Evolutionary conservation across 345 rosid species (phyloP).

Genomic region (Nasturtium officinale): DNA sequence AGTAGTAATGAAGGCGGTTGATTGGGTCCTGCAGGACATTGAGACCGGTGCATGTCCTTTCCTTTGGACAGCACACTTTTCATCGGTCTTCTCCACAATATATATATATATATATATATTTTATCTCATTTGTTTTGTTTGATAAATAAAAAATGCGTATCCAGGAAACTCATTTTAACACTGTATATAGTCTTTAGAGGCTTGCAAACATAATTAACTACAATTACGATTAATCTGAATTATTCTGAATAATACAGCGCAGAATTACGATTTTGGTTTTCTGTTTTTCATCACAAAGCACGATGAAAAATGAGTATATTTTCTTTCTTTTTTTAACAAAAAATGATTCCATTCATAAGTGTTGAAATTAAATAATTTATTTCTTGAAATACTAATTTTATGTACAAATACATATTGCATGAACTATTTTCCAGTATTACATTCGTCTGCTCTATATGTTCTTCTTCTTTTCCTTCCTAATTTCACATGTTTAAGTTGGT

Average conservation of each 20-base stretch:
- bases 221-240: too few relatives aligned
- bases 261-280: not conserved
- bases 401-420: too few relatives aligned
- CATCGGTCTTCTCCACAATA: constrained; percentile 23
- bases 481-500: not conserved
- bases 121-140: too few relatives aligned
- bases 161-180: not conserved
- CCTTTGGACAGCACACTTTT: constrained; percentile 22
- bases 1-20: constrained; percentile 6
- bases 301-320: too few relatives aligned
- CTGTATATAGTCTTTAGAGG: constrained; percentile 12
- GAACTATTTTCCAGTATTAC: not conserved
- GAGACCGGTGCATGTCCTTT: constrained; percentile 31
- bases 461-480: not conserved
- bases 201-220: not conserved
- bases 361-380: too few relatives aligned
- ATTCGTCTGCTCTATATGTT: not conserved
- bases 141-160: too few relatives aligned
- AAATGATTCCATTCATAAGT: too few relatives aligned
- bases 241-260: not conserved
- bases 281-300: too few relatives aligned
- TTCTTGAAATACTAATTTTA: too few relatives aligned
- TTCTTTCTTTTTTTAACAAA: too few relatives aligned
- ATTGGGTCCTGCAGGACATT: constrained; percentile 33
- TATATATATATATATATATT: too few relatives aligned